phyloP scores from a whole-genome alignment of 179 eudicot species.

The Amaranthus tricolor region DNA sequence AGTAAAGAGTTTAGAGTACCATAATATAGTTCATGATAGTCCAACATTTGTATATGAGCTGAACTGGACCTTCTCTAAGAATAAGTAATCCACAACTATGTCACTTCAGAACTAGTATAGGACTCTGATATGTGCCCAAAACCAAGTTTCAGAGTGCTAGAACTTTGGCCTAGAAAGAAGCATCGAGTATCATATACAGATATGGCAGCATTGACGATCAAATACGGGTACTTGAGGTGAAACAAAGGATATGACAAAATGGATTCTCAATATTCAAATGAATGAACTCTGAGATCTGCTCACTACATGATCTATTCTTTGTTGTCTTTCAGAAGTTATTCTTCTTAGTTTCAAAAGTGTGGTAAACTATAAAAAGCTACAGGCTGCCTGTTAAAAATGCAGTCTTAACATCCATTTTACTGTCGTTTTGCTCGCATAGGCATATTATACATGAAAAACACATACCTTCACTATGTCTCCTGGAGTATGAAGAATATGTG shows the following conservation, averaged over 20 bases:
- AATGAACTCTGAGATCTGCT: background rate
- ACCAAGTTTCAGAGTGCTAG: too few species aligned
- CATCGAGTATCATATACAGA: too few species aligned
- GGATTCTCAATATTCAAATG: background rate
- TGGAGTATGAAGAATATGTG: constrained; percentile 65
- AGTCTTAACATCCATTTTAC: background rate
- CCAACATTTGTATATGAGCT: background rate
- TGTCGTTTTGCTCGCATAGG: background rate
- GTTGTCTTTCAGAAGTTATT: background rate
- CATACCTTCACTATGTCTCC: constrained; percentile 86
- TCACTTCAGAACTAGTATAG: too few species aligned
- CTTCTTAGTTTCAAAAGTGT: background rate
- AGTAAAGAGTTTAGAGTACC: too few species aligned
- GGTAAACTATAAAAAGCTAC: background rate
- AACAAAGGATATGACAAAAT: too few species aligned
- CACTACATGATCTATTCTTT: background rate
- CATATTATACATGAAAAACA: background rate
- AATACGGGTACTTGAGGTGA: too few species aligned
- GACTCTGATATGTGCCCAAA: too few species aligned
- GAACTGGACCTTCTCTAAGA: background rate
- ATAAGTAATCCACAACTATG: background rate
- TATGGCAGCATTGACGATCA: too few species aligned
- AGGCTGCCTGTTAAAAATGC: background rate
- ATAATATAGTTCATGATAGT: background rate
- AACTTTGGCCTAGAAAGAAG: too few species aligned